Conservation (phyloP, 78 protist genomes). For the Dictyostelium citrinum region DNA sequence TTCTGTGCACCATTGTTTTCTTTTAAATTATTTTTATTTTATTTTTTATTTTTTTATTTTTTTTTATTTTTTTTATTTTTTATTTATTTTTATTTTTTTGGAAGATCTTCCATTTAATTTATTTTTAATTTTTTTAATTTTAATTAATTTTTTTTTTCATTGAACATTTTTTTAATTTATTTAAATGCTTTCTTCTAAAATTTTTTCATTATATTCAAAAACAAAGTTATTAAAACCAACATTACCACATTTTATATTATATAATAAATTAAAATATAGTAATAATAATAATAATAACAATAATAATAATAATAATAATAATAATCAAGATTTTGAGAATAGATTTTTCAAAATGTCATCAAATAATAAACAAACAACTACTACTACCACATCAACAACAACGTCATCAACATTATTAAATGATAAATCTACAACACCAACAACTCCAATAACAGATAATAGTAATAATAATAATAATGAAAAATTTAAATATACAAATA, state of each 20-base stretch:
- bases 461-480: background rate
- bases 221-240: background rate
- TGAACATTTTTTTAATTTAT: background rate
- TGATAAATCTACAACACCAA: background rate
- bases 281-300: background rate
- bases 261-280: background rate
- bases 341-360: background rate
- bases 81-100: background rate
- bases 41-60: too few species aligned
- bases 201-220: background rate
- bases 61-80: background rate
- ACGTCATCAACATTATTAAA: background rate
- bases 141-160: background rate
- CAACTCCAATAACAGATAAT: too few species aligned
- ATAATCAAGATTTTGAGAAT: background rate
- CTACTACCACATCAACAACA: background rate
- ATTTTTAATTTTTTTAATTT: background rate
- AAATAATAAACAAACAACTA: background rate
- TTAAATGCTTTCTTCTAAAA: background rate
- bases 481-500: slow-evolving; percentile 53
- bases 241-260: background rate
- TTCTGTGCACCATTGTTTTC: too few species aligned
- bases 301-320: background rate
- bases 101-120: too few species aligned
- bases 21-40: too few species aligned